phyloP scores from a whole-genome alignment of 306 rosid genomes.

The Rosa multiflora region DNA sequence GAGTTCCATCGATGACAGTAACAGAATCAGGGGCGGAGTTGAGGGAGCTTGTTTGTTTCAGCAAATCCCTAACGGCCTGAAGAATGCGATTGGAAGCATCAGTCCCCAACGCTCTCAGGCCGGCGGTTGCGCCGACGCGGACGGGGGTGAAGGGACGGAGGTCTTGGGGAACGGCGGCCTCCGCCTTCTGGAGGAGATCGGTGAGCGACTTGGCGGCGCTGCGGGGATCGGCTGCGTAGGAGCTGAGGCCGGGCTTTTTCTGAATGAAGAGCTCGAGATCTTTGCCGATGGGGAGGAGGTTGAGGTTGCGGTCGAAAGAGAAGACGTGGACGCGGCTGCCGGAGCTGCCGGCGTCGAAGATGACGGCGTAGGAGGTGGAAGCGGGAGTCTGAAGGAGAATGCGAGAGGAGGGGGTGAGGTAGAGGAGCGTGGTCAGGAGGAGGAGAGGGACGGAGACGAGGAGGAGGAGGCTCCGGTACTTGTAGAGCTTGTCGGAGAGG shows the following conservation, averaged over 20 bases:
- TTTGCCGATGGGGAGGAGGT: conserved; percentile 87
- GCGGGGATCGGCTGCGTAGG: conserved; percentile 63
- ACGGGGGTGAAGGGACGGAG: conserved; percentile 76
- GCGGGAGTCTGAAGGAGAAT: conserved; percentile 21
- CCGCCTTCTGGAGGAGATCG: conserved; percentile 68
- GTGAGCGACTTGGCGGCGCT: conserved; percentile 71
- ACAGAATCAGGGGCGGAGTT: conserved; percentile 58
- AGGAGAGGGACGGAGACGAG: conserved; percentile 66
- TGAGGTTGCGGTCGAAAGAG: conserved; percentile 61
- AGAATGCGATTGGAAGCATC: conserved; percentile 78
- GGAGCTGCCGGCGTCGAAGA: conserved; percentile 97
- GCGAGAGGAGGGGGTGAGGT: conserved; percentile 53
- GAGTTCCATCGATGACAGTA: conserved; percentile 86
- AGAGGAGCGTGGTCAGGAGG: conserved; percentile 62
- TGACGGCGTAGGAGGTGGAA: conserved; percentile 58
- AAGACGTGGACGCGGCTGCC: conserved; percentile 99
- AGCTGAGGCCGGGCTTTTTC: conserved; percentile 78
- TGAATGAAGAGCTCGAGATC: conserved; percentile 85
- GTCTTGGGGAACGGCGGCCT: conserved; percentile 68
- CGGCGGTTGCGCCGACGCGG: conserved; percentile 99
- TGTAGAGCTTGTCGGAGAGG: conserved; percentile 65
- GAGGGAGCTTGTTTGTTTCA: conserved; percentile 56
- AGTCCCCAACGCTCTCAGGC: conserved; percentile 79
- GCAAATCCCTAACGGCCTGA: conserved; percentile 90
- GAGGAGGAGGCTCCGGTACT: conserved; percentile 67